A percentile compares a stretch with the other conserved stretches of the same genome.
These are phyloP conservation scores for Lachnellula arida DNA, from an alignment of 2,329 filamentous ascomycete genomes.

Conservation along the genomic window DNA sequence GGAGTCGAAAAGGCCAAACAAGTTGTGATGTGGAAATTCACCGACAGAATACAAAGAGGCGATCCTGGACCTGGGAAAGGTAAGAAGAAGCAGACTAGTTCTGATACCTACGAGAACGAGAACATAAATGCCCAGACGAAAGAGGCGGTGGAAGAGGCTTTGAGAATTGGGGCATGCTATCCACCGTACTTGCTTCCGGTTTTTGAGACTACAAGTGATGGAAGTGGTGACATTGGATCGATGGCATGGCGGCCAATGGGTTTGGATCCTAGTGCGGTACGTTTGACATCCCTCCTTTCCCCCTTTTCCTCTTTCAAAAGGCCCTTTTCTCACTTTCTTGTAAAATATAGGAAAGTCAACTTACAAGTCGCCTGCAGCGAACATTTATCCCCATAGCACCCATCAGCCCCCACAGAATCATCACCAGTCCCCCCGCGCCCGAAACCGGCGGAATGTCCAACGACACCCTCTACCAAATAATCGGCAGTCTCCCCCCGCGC, in stretches of 20 bases:
- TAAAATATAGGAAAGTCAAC: background rate
- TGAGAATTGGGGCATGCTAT: background rate
- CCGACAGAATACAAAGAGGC: conserved; percentile 4
- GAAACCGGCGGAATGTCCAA: background rate
- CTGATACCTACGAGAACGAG: background rate
- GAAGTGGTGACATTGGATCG: background rate
- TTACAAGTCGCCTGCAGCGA: background rate
- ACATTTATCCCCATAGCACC: background rate
- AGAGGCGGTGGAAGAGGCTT: background rate
- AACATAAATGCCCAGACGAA: background rate
- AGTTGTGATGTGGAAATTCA: conserved; percentile 13
- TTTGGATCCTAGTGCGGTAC: background rate
- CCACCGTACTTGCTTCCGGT: background rate
- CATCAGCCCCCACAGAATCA: background rate
- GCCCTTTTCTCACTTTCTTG: background rate
- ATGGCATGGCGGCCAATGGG: background rate
- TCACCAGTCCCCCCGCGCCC: background rate
- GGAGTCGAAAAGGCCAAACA: conserved; percentile 6
- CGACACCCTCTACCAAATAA: background rate
- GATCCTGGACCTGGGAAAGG: background rate
- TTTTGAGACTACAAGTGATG: background rate
- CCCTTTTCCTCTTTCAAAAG: background rate
- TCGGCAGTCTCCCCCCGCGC: conserved; percentile 3
- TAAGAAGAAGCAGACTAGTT: background rate
- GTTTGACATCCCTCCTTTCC: background rate